These are phyloP conservation scores for Lactarius quietus DNA, from an alignment of 768 basidiomycete species.

Conservation along the genomic window DNA sequence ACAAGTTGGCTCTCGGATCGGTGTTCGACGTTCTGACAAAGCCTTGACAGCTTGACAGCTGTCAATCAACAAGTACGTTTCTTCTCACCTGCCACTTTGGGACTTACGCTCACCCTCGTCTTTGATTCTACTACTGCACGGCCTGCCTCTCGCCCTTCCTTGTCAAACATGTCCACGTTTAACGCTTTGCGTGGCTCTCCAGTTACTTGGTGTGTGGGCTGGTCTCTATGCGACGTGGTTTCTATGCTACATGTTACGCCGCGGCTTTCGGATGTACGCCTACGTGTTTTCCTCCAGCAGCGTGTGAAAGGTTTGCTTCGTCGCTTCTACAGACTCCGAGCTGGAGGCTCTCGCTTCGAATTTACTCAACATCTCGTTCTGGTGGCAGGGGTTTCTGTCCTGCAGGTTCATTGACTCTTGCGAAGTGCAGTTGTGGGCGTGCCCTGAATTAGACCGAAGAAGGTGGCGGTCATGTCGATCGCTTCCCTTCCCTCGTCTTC, in stretches of 20 bases:
- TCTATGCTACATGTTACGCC: not conserved
- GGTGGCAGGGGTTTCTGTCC: not conserved
- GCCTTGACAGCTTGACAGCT: constrained; percentile 12
- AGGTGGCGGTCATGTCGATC: constrained; percentile 5
- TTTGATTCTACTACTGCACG: not conserved
- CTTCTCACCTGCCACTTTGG: constrained; percentile 11
- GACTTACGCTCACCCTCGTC: not conserved
- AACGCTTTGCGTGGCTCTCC: not conserved
- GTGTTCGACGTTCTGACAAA: constrained; percentile 7
- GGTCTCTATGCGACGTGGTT: not conserved
- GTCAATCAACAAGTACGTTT: constrained; percentile 2
- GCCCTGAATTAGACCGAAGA: constrained; percentile 18
- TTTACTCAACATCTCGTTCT: not conserved
- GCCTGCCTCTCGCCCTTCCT: not conserved
- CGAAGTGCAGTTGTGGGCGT: not conserved
- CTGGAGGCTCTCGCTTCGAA: not conserved
- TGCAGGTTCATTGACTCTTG: not conserved
- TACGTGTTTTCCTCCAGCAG: not conserved
- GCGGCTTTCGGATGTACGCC: not conserved
- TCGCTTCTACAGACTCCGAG: constrained; percentile 15
- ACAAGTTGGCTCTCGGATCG: constrained; percentile 6
- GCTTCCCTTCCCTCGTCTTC: not conserved
- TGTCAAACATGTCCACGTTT: not conserved
- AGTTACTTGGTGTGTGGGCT: not conserved
- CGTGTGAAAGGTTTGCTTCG: constrained; percentile 3